phyloP scores from a whole-genome alignment of 495 filamentous ascomycete genomes.

The Aspergillus nanangensis region DNA sequence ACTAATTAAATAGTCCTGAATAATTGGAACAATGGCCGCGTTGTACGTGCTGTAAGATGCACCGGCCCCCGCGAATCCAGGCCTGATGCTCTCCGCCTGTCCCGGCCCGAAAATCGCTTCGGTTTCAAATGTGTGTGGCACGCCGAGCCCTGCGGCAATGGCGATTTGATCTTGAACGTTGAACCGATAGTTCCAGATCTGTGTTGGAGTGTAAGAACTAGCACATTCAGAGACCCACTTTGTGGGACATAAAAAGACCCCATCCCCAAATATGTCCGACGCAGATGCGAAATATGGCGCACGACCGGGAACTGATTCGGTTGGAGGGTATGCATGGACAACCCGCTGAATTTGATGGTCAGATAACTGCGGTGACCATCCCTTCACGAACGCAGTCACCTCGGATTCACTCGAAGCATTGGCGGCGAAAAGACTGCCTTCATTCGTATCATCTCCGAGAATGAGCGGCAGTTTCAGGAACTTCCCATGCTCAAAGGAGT shows the following conservation, averaged over 20 bases:
- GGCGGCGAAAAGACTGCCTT: conserved; percentile 58
- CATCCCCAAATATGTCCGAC: conserved; percentile 59
- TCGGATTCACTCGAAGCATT: conserved; percentile 36
- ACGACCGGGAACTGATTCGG: conserved; percentile 28
- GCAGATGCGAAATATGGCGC: conserved; percentile 53
- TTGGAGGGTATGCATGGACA: conserved; percentile 50
- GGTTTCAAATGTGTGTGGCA: conserved; percentile 59
- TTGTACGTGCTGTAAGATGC: conserved; percentile 30
- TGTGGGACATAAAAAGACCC: conserved; percentile 62
- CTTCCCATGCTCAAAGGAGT: conserved; percentile 43
- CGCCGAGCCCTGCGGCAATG: conserved; percentile 48
- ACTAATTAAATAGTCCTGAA: conserved; percentile 60
- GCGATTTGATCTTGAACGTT: conserved; percentile 52
- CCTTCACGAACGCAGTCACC: conserved; percentile 49
- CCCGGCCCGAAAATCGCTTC: conserved; percentile 51
- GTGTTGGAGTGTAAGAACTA: too few relatives aligned
- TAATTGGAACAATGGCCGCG: conserved; percentile 43
- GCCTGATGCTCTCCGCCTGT: too few relatives aligned
- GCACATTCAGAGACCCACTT: conserved; percentile 22
- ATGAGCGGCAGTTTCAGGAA: conserved; percentile 62
- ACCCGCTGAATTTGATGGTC: conserved; percentile 46
- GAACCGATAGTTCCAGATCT: conserved; percentile 57
- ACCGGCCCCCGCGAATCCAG: conserved; percentile 13
- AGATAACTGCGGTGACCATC: conserved; percentile 56
- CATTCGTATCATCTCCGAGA: conserved; percentile 62